These are phyloP conservation scores for Fusarium fujikuroi DNA, from an alignment of 2,329 filamentous ascomycete species.

Conservation along the genomic window DNA sequence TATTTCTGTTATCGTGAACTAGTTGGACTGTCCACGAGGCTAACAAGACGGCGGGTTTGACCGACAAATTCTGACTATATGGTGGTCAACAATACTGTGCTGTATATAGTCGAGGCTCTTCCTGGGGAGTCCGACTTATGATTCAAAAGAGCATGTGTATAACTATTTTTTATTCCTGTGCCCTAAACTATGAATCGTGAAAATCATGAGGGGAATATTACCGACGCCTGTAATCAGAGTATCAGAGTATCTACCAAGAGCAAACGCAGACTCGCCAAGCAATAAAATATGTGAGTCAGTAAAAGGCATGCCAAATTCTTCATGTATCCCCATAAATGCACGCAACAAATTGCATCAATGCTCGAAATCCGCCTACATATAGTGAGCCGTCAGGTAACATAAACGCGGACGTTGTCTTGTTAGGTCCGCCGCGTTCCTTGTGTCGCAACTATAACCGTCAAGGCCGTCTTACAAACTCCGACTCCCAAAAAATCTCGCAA, in stretches of 20 bases:
- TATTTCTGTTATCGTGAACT: neutral
- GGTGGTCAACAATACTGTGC: neutral
- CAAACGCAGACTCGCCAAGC: conserved; percentile 22
- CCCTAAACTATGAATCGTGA: conserved; percentile 12
- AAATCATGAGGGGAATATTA: conserved; percentile 30
- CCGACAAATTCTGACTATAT: neutral
- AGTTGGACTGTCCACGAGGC: neutral
- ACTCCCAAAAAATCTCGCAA: neutral
- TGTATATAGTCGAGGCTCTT: neutral
- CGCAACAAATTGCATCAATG: conserved; percentile 13
- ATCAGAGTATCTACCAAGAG: conserved; percentile 21
- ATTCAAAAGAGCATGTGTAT: neutral
- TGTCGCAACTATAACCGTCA: conserved; percentile 27
- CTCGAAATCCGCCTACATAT: conserved; percentile 13
- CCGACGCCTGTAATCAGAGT: conserved; percentile 19
- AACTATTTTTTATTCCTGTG: conserved; percentile 8
- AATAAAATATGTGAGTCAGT: neutral
- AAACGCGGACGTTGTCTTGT: conserved; percentile 30
- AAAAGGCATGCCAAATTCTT: conserved; percentile 14
- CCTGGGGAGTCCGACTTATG: neutral
- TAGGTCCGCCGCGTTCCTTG: conserved; percentile 21
- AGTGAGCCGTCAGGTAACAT: conserved; percentile 17
- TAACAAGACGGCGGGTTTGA: neutral
- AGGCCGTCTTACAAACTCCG: conserved; percentile 15
- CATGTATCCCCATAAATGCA: conserved; percentile 30